Percentiles rank a stretch among this genome's conserved stretches.
These are phyloP conservation scores for Penicillium herquei DNA, from an alignment of 495 filamentous ascomycete species.

Conservation along the genomic window DNA sequence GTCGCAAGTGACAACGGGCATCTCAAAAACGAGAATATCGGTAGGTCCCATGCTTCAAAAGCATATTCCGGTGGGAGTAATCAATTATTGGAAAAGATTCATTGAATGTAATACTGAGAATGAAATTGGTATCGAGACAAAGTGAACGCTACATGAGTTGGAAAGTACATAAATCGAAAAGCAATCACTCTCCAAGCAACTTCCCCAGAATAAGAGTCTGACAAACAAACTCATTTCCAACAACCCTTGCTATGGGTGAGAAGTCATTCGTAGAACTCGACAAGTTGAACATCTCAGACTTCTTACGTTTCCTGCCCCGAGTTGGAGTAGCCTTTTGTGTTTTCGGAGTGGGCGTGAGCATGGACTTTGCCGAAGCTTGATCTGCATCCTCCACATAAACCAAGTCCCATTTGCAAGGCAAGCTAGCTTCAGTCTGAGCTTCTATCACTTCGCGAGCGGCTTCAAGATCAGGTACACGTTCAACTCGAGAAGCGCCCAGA, in stretches of 20 bases:
- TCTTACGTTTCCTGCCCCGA: conserved; percentile 45
- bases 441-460: conserved; percentile 56
- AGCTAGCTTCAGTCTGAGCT: conserved; percentile 38
- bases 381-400: conserved; percentile 72
- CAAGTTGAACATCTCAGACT: conserved; percentile 46
- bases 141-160: not conserved
- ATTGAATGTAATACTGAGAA: not conserved
- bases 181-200: conserved; percentile 60
- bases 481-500: conserved; percentile 67
- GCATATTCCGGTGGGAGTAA: no score
- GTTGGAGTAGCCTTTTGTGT: conserved; percentile 13
- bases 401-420: conserved; percentile 64
- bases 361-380: conserved; percentile 41
- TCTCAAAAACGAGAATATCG: no score
- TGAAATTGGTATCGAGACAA: conserved; percentile 24
- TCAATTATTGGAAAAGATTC: not conserved
- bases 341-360: conserved; percentile 30
- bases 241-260: conserved; percentile 46
- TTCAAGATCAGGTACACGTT: conserved; percentile 60
- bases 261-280: conserved; percentile 13
- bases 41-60: no score
- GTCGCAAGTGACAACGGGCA: no score
- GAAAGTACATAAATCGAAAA: not conserved
- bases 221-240: conserved; percentile 85
- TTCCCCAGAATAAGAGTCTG: conserved; percentile 90